Evolutionary conservation across 139 green algal genomes (phyloP).

Genomic region (Coccomyxa sp.): DNA sequence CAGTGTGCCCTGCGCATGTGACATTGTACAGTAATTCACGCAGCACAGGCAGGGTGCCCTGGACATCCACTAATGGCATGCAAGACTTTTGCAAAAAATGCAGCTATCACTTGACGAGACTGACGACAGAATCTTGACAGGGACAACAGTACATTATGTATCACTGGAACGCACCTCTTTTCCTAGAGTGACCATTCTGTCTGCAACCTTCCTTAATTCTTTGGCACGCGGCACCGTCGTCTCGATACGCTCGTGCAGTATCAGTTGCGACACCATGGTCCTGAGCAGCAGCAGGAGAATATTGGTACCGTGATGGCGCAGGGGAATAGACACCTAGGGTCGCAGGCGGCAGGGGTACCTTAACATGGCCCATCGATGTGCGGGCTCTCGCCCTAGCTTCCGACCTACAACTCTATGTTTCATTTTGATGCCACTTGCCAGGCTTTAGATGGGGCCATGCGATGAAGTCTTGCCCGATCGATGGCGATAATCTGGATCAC

Average conservation of each 20-base stretch:
- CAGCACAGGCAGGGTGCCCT: too few relatives aligned
- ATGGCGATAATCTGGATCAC: too few relatives aligned
- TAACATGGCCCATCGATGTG: constrained; percentile 58
- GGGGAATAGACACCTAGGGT: neutral
- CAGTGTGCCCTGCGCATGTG: constrained; percentile 72
- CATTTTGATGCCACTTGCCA: constrained; percentile 26
- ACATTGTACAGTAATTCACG: too few relatives aligned
- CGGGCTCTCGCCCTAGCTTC: constrained; percentile 37
- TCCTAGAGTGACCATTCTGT: constrained; percentile 74
- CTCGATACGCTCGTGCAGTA: constrained; percentile 89
- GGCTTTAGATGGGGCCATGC: too few relatives aligned
- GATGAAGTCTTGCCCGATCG: too few relatives aligned
- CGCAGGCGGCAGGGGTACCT: constrained; percentile 14
- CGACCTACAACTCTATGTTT: constrained; percentile 38
- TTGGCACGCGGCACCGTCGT: constrained; percentile 88
- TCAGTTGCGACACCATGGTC: constrained; percentile 92
- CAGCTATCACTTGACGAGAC: too few relatives aligned
- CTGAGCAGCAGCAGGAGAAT: constrained; percentile 41
- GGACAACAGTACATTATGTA: too few relatives aligned
- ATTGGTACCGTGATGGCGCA: too few relatives aligned
- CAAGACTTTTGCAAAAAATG: too few relatives aligned
- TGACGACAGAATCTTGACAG: too few relatives aligned
- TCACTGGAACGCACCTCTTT: constrained; percentile 59
- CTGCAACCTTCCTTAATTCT: constrained; percentile 74
- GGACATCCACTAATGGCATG: too few relatives aligned